phyloP scores from a whole-genome alignment of 108 stramenopile genomes.

The Fistulifera pelliculosa region DNA sequence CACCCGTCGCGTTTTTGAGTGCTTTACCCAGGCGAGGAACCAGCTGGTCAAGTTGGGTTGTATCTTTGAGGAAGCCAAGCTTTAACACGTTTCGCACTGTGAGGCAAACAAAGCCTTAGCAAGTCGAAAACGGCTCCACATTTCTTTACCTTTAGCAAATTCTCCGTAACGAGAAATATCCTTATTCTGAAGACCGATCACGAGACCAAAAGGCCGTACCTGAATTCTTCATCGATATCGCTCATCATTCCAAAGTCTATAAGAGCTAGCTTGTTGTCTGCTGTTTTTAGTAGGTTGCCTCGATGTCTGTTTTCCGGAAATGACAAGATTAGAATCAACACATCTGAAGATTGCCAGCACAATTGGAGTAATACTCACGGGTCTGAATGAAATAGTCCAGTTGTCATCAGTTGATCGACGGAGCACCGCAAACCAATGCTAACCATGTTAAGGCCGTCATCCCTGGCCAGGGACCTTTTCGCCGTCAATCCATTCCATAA shows the following conservation, averaged over 20 bases:
- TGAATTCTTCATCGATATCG: conserved; percentile 81
- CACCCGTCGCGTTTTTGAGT: conserved; percentile 70
- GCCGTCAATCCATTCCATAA: conserved; percentile 92
- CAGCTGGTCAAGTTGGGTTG: conserved; percentile 68
- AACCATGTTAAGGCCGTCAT: conserved; percentile 80
- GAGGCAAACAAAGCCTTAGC: neutral
- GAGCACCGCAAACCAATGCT: conserved; percentile 83
- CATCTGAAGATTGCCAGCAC: neutral
- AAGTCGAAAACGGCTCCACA: neutral
- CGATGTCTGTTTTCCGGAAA: neutral
- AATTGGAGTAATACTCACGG: conserved; percentile 16
- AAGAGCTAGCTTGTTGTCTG: conserved; percentile 52
- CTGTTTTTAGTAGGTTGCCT: conserved; percentile 50
- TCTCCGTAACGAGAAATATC: conserved; percentile 74
- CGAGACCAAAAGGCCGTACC: conserved; percentile 87
- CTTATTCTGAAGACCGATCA: conserved; percentile 83
- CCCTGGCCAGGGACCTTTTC: conserved; percentile 84
- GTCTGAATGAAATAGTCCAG: conserved; percentile 60
- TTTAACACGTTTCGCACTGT: conserved; percentile 10
- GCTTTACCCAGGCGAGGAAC: conserved; percentile 73
- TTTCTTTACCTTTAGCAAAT: conserved; percentile 58
- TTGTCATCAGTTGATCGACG: conserved; percentile 78
- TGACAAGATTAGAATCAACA: neutral
- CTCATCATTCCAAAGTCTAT: conserved; percentile 96
- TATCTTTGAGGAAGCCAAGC: conserved; percentile 83